These are phyloP conservation scores for Epicoccum nigrum DNA, from an alignment of 2,329 filamentous ascomycete species.

Conservation along the genomic window DNA sequence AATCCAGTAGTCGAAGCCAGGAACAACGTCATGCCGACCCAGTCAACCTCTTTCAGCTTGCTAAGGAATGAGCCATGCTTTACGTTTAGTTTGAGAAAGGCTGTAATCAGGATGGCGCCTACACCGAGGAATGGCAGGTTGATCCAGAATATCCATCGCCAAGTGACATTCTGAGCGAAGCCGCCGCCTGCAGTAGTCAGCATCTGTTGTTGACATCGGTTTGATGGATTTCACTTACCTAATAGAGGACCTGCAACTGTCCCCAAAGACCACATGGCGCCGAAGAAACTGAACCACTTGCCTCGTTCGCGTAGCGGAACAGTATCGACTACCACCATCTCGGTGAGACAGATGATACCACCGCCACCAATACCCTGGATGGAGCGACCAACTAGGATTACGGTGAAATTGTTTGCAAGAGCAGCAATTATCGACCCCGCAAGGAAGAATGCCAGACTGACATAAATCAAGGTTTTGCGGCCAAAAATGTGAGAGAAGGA, in stretches of 20 bases:
- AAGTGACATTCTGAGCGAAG: slow-evolving; percentile 58
- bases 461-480: slow-evolving; percentile 46
- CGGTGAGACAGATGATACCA: slow-evolving; percentile 50
- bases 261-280: slow-evolving; percentile 61
- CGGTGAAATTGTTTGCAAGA: slow-evolving; percentile 48
- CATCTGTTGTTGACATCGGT: neutral
- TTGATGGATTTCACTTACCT: slow-evolving; percentile 50
- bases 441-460: slow-evolving; percentile 45
- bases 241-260: slow-evolving; percentile 58
- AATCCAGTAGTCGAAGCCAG: neutral
- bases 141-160: slow-evolving; percentile 71
- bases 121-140: slow-evolving; percentile 64
- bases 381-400: slow-evolving; percentile 46
- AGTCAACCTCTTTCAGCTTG: slow-evolving; percentile 63
- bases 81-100: slow-evolving; percentile 48
- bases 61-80: neutral
- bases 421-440: slow-evolving; percentile 47
- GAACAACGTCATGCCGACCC: slow-evolving; percentile 57
- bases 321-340: slow-evolving; percentile 55
- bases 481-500: slow-evolving; percentile 51
- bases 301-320: slow-evolving; percentile 51
- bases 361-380: slow-evolving; percentile 52
- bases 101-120: slow-evolving; percentile 54
- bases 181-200: slow-evolving; percentile 32
- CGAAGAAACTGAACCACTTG: slow-evolving; percentile 49